Percentiles rank a stretch among this genome's conserved stretches.
Conservation (phyloP, 371 early-diverging fungal genomes). For the Zopfochytrium polystomum region DNA sequence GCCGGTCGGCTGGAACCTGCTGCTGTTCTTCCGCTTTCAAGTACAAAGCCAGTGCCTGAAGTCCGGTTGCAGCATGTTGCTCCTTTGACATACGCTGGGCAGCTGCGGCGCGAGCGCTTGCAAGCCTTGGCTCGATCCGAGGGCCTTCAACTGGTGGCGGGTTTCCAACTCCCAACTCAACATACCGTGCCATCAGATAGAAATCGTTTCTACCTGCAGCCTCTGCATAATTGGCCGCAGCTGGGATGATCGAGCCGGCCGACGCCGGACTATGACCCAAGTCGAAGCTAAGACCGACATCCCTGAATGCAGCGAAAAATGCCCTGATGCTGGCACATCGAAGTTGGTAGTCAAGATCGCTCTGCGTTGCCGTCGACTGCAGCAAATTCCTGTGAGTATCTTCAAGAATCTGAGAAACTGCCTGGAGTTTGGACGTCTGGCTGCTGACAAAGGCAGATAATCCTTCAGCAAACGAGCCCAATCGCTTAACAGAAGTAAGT, state of each 20-base stretch:
- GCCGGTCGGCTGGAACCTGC: not conserved
- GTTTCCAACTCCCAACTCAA: conserved; percentile 2
- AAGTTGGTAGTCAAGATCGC: not conserved
- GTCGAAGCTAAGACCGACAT: conserved; percentile 1
- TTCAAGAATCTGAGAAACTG: not conserved
- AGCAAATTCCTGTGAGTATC: not conserved
- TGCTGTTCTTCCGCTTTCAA: not conserved
- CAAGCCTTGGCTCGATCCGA: not conserved
- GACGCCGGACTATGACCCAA: no score
- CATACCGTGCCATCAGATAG: not conserved
- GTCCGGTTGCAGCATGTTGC: not conserved
- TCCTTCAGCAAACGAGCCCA: not conserved
- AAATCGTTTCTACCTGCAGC: not conserved
- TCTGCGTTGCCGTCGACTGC: no score
- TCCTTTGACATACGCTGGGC: not conserved
- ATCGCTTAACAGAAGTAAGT: not conserved
- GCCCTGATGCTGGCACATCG: not conserved
- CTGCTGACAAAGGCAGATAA: not conserved
- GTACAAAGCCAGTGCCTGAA: not conserved
- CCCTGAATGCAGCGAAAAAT: not conserved
- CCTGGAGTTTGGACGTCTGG: not conserved
- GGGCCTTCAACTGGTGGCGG: not conserved
- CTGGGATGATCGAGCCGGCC: not conserved
- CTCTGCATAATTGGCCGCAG: not conserved
- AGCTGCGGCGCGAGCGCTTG: not conserved